phyloP scores from a whole-genome alignment of 768 basidiomycete species.

The Pleurotus tuoliensis region DNA sequence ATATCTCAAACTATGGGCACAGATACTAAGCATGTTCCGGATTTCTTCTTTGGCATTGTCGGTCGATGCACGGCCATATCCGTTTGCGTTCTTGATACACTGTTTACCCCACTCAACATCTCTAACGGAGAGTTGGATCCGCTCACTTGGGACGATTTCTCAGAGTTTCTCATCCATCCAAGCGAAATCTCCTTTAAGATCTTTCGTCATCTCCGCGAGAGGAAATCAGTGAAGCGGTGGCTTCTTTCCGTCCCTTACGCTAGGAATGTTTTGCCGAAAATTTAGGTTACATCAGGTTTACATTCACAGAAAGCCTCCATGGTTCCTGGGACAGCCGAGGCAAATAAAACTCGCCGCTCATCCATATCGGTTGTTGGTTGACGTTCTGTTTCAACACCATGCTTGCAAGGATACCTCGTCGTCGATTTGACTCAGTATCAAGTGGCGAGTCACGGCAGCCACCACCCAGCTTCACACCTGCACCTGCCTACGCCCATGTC shows the following conservation, averaged over 20 bases:
- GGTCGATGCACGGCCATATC: no score
- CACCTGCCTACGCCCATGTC: constrained; percentile 38
- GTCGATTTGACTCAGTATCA: constrained; percentile 24
- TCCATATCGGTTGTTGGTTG: constrained; percentile 6
- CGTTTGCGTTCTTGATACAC: no score
- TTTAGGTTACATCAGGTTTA: constrained; percentile 7
- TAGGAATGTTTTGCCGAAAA: constrained; percentile 8
- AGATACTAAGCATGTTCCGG: no score
- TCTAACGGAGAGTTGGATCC: neutral
- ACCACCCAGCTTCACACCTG: constrained; percentile 30
- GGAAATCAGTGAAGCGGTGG: neutral
- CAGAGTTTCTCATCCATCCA: constrained; percentile 1
- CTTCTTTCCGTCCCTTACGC: constrained; percentile 9
- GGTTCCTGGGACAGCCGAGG: constrained; percentile 4
- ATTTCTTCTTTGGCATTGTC: no score
- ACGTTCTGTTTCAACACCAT: constrained; percentile 16
- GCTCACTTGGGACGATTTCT: neutral
- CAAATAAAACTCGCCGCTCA: constrained; percentile 1
- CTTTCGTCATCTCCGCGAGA: constrained; percentile 8
- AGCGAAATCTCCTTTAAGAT: constrained; percentile 7
- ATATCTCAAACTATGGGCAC: no score
- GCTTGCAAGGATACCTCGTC: constrained; percentile 25
- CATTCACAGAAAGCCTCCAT: constrained; percentile 3
- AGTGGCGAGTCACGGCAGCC: constrained; percentile 18
- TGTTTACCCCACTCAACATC: no score